Evolutionary conservation across 768 basidiomycete species (phyloP).

Genomic region (Lentinula boryana): DNA sequence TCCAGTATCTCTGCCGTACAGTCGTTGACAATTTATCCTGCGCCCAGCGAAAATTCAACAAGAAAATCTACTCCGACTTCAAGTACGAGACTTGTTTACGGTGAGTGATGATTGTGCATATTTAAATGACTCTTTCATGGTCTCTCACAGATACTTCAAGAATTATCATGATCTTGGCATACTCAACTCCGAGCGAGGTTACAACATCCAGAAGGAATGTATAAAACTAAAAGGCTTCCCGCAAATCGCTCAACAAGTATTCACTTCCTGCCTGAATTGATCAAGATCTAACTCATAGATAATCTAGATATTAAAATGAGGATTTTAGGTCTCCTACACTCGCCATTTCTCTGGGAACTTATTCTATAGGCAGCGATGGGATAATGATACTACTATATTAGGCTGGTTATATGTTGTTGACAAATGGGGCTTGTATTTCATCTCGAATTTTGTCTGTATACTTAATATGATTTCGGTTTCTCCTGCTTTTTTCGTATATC

Average conservation of each 20-base stretch:
- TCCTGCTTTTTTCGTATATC: too few species aligned
- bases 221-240: slow-evolving; percentile 52
- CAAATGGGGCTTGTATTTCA: too few species aligned
- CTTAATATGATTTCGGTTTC: too few species aligned
- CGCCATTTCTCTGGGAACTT: too few species aligned
- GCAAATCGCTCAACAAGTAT: slow-evolving; percentile 34
- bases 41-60: slow-evolving; percentile 62
- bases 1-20: background rate
- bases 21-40: background rate
- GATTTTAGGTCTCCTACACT: background rate
- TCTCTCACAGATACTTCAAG: slow-evolving; percentile 50
- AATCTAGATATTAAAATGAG: background rate
- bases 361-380: too few species aligned
- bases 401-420: background rate
- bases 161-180: slow-evolving; percentile 45
- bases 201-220: slow-evolving; percentile 58
- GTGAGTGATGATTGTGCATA: slow-evolving; percentile 22
- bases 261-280: background rate
- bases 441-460: too few species aligned
- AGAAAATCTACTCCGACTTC: slow-evolving; percentile 73
- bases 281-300: background rate
- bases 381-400: background rate
- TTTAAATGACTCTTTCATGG: background rate
- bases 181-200: slow-evolving; percentile 43
- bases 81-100: slow-evolving; percentile 71